Evolutionary conservation across 306 rosid species (phyloP), one percentile per base, ranked within the genome.

Genomic region (Calophaca sinica): DNA sequence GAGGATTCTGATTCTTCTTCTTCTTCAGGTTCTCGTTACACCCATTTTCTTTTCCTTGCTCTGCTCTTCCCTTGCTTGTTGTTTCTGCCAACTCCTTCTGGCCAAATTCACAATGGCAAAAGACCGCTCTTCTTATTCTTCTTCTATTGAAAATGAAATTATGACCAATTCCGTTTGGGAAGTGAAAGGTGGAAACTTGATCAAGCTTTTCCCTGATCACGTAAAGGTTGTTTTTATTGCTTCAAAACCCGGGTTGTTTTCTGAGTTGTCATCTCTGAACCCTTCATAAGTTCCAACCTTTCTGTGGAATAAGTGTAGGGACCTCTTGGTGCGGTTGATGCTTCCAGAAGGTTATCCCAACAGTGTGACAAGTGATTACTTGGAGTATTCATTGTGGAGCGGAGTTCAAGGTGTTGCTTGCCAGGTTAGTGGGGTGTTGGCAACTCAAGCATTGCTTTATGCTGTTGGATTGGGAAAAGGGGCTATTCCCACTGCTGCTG

Each of bases 381-480:
- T 94, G 80, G 93, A 94, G 60, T 94, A 94, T 70, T 88, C 97
- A 59, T 72, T 94, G 11, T 94, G 97, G 98, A 90, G 97, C 75
- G 98, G 84, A 11, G 96, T 89, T 57, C 98, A 94, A 81, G 98
- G 97, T 36, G 88, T 94, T 15, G 98, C 97, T 36, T 87, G 97
- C 69, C 98, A 94, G 75, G 75, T 91, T 48, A 94, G 88, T 74
- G 96, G 96, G 8, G 97, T 94, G 31, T 89, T 91, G 41, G 98
- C 98, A 39, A 94, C 97, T 2, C 96, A 94, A 77, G 89, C 96
- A 0, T 86, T 94, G 96, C 96, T 94, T 10, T 94, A 88, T 80
- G 97, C 94, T 2, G 90, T 94, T 80, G 98, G 98, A 39, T 85
- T 94, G 85, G 97, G 97, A 0, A 94, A 91, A 79, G 97, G 98